These are phyloP conservation scores for Fusarium newnesense DNA, from an alignment of 2,329 filamentous ascomycete species.

Conservation along the genomic window DNA sequence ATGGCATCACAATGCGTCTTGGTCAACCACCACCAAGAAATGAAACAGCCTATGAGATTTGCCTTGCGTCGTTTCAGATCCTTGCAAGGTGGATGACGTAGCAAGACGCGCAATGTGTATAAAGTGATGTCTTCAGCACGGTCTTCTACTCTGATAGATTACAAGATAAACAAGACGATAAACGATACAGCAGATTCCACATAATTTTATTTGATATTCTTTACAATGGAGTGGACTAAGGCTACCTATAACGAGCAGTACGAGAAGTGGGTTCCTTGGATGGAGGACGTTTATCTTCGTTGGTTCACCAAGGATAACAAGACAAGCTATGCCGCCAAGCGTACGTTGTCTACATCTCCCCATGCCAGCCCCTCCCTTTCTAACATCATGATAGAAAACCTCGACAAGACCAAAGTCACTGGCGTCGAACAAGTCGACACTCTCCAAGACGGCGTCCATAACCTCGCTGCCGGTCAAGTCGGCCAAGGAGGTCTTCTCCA, in stretches of 20 bases:
- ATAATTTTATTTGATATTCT: background rate
- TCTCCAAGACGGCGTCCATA: conserved; percentile 74
- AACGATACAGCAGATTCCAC: background rate
- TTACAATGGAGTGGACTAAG: conserved; percentile 65
- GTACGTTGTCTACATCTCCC: conserved; percentile 53
- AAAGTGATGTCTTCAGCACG: background rate
- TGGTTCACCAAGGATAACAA: conserved; percentile 85
- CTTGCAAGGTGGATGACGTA: conserved; percentile 39
- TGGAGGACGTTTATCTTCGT: conserved; percentile 76
- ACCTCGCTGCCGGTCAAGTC: conserved; percentile 70
- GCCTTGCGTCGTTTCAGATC: conserved; percentile 20
- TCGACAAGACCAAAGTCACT: conserved; percentile 76
- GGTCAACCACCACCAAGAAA: conserved; percentile 26
- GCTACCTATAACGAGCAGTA: conserved; percentile 77
- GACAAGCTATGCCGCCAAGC: conserved; percentile 75
- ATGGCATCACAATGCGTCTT: conserved; percentile 38
- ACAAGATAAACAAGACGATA: background rate
- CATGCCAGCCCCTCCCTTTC: background rate
- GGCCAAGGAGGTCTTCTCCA: conserved; percentile 75
- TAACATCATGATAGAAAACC: conserved; percentile 60
- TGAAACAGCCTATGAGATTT: conserved; percentile 31
- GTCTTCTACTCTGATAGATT: background rate
- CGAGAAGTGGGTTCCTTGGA: conserved; percentile 80
- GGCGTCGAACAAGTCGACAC: conserved; percentile 73
- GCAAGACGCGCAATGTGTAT: conserved; percentile 14